Percentiles rank a stretch among this genome's conserved stretches.
These are phyloP conservation scores for Vicia villosa DNA, from an alignment of 306 rosid genomes.

Conservation along the genomic window DNA sequence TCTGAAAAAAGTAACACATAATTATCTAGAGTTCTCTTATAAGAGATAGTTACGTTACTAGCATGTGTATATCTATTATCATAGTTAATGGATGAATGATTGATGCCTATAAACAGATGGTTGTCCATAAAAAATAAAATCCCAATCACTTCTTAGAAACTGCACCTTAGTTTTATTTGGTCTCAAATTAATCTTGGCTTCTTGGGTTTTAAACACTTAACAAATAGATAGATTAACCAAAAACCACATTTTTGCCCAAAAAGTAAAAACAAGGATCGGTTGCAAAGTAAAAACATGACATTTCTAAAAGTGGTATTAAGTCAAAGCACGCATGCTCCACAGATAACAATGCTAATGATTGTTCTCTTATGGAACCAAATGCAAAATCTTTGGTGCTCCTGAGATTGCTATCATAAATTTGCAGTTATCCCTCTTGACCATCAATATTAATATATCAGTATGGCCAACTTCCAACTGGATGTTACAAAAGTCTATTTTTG, in stretches of 20 bases:
- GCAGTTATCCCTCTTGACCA: background rate
- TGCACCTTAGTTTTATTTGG: slow-evolving; percentile 19
- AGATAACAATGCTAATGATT: slow-evolving; percentile 20
- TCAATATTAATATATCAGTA: slow-evolving; percentile 29
- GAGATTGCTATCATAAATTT: slow-evolving; percentile 15
- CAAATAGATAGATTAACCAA: slow-evolving; percentile 12
- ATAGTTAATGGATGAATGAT: background rate
- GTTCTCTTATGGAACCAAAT: background rate
- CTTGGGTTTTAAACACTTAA: slow-evolving; percentile 13
- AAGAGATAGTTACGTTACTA: background rate
- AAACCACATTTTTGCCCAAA: slow-evolving; percentile 13
- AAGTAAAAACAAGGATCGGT: slow-evolving; percentile 6
- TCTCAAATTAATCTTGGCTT: slow-evolving; percentile 19
- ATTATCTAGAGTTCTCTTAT: slow-evolving; percentile 18
- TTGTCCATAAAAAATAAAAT: background rate
- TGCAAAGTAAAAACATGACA: background rate
- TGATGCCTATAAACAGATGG: slow-evolving; percentile 1
- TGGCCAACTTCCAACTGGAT: slow-evolving; percentile 15
- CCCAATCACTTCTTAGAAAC: background rate
- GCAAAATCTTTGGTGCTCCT: slow-evolving; percentile 2
- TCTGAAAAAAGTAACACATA: slow-evolving; percentile 20
- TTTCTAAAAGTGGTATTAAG: slow-evolving; percentile 1
- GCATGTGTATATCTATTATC: slow-evolving; percentile 5
- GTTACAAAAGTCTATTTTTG: slow-evolving; percentile 23
- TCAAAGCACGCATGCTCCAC: slow-evolving; percentile 18